Base-by-base conservation (phyloP, 768 basidiomycete species). In the Mycena rebaudengoi region DNA sequence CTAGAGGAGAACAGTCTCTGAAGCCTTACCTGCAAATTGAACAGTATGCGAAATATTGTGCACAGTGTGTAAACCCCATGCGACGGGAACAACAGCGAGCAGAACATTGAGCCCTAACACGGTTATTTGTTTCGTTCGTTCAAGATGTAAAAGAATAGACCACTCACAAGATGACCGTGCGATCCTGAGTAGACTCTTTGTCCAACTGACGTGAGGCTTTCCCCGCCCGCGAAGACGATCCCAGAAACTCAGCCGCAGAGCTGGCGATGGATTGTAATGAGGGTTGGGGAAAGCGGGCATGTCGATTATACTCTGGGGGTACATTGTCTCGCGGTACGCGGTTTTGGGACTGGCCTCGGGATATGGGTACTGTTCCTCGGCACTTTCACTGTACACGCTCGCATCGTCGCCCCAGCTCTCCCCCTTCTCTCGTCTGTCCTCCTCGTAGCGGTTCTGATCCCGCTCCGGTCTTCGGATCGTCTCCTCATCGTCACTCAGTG, bases 61-160 rank as follows among this genome's bases (percentile, higher is more conserved):
- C 25, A 66, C 40, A 49, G 59, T 79, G 71, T 83, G 80, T 11
- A 81, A 65, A 8, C 69, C 75, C 82, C 82, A 84, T 28, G 83
- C 77, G 41, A 82, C 43, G 0, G 83, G 84, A 5, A 84, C 71
- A 56, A 80, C 68, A 5, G 79, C 57, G 25, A 84, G 68, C 6
- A 85, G 71, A 1, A 79, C 25, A 61, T 85, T 84, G 29, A 83
- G 69, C 74, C 74, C 82, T 82, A 52, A 13, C 35, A 37, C 35
- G 35, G n/a, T n/a, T 60, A 23, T 26, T n/a, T n/a, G n/a, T 35
- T 20, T 20, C 18, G 32, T 50, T 13, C 10, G 49, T 29, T 32
- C 5, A 29, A 28, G n/a, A 3, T 10, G 21, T 25, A 28, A 45
- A 21, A 63, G 20, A 20, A 29, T 14, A 30, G n/a, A 50, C 32